Evolutionary conservation across 2,329 filamentous ascomycete species (phyloP).

Genomic region (Pseudogymnoascus sp.): DNA sequence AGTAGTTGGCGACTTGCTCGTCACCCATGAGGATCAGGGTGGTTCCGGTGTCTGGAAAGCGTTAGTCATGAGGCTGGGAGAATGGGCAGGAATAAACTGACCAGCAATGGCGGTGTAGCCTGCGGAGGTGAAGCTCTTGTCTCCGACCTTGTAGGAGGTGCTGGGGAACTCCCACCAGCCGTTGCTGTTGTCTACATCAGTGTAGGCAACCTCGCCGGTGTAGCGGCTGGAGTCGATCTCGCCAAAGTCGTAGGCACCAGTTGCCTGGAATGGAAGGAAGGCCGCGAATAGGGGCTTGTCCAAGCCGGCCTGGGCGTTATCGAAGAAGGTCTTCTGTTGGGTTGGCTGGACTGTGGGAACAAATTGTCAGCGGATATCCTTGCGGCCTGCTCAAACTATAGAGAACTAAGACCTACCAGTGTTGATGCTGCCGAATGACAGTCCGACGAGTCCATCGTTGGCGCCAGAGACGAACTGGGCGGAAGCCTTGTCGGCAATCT

Average conservation of each 20-base stretch:
- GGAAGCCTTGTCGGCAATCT: slow-evolving; percentile 27
- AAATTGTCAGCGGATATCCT: background rate
- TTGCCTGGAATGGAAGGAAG: slow-evolving; percentile 38
- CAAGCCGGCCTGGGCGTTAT: slow-evolving; percentile 24
- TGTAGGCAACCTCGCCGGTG: slow-evolving; percentile 45
- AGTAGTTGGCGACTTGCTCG: slow-evolving; percentile 31
- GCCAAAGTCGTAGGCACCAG: slow-evolving; percentile 49
- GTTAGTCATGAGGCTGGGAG: background rate
- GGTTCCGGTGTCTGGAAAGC: slow-evolving; percentile 32
- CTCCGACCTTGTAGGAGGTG: slow-evolving; percentile 40
- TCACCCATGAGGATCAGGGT: slow-evolving; percentile 33
- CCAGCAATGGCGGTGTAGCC: slow-evolving; percentile 26
- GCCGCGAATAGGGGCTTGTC: slow-evolving; percentile 47
- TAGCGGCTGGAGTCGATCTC: slow-evolving; percentile 46
- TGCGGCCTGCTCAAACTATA: background rate
- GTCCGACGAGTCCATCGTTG: slow-evolving; percentile 54
- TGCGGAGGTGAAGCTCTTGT: slow-evolving; percentile 38
- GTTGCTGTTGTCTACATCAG: slow-evolving; percentile 36
- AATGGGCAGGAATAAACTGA: background rate
- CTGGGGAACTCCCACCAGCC: slow-evolving; percentile 52
- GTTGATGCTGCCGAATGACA: slow-evolving; percentile 36
- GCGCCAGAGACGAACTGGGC: slow-evolving; percentile 25
- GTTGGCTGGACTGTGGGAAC: slow-evolving; percentile 18
- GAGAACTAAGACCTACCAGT: slow-evolving; percentile 17
- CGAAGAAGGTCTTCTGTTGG: slow-evolving; percentile 27